Evolutionary conservation across 495 filamentous ascomycete genomes (phyloP), one percentile per base, ranked within the genome.

Genomic region (Podospora comata): DNA sequence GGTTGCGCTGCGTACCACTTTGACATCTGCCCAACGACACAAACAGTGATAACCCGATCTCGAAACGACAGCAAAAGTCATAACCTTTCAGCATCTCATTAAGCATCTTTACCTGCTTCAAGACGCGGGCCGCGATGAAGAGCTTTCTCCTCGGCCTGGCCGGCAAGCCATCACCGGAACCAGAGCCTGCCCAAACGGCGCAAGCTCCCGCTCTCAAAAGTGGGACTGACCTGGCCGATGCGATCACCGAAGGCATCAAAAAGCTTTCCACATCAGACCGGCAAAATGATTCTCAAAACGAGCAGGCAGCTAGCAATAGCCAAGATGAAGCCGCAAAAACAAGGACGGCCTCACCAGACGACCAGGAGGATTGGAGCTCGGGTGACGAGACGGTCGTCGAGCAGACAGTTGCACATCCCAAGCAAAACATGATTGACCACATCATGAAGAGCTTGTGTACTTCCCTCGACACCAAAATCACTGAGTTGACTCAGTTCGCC

Each of bases 381-480:
- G 71, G 65, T 19, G 64, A 67, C 7, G 32, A 61, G 5, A 56
- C n/a, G 1, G 32, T 39, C 11, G 30, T 32, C 13, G 39, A n/a
- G 27, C 39, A 68, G 5, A 2, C 39, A 1, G 9, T 56, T 7
- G 48, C 69, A 27, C 27, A 62, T 2, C 61, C 34, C 5, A 66
- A 65, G n/a, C 62, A 62, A 26, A 68, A 71, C 6, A 19, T 69
- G 16, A 64, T 76, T 16, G 70, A 76, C 34, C 66, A 60, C 53
- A 73, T 76, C 63, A 76, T 76, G 74, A 68, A 60, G 58, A 76
- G 70, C 18, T 65, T 76, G 65, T 63, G 61, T 64, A 34, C 62
- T 27, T 65, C 67, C 7, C 72, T 76, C 18, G 70, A 76, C 56
- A 39, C 65, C 55, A 76, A 74, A 28, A 54, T 75, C 1, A 39